Percentiles rank a stretch among this genome's conserved stretches.
These are phyloP conservation scores for Cladochytrium tenue DNA, from an alignment of 371 early-diverging fungal species.

Conservation along the genomic window DNA sequence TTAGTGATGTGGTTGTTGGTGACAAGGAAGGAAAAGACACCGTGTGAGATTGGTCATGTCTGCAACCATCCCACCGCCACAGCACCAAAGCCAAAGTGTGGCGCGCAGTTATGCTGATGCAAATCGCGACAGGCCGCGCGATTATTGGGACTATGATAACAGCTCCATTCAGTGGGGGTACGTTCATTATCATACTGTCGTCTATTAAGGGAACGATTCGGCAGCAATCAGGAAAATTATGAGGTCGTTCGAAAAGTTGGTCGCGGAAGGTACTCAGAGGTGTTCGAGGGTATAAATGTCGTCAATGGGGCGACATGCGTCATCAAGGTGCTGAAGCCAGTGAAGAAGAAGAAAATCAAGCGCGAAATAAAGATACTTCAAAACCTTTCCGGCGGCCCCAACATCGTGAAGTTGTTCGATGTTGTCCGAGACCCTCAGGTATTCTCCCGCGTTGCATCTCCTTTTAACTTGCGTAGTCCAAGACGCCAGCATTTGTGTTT, in stretches of 20 bases:
- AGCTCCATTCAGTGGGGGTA: constrained; percentile 82
- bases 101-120: constrained; percentile 78
- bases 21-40: too few species aligned
- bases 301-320: constrained; percentile 79
- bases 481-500: constrained; percentile 95
- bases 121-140: constrained; percentile 75
- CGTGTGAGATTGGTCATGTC: too few species aligned
- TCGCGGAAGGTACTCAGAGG: constrained; percentile 99
- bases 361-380: constrained; percentile 98
- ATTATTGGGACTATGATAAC: constrained; percentile 97
- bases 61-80: too few species aligned
- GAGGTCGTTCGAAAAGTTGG: constrained; percentile 96
- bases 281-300: constrained; percentile 95
- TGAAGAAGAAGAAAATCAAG: constrained; percentile 99
- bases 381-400: constrained; percentile 91
- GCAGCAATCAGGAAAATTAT: constrained; percentile 89
- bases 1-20: too few species aligned
- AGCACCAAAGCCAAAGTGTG: constrained; percentile 4
- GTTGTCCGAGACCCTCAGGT: constrained; percentile 94
- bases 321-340: constrained; percentile 99
- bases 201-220: too few species aligned
- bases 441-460: constrained; percentile 12
- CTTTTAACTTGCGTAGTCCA: constrained; percentile 58
- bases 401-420: constrained; percentile 91
- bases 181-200: too few species aligned